Evolutionary conservation across 371 early-diverging fungal genomes (phyloP).

Genomic region (Mucor mucedo): DNA sequence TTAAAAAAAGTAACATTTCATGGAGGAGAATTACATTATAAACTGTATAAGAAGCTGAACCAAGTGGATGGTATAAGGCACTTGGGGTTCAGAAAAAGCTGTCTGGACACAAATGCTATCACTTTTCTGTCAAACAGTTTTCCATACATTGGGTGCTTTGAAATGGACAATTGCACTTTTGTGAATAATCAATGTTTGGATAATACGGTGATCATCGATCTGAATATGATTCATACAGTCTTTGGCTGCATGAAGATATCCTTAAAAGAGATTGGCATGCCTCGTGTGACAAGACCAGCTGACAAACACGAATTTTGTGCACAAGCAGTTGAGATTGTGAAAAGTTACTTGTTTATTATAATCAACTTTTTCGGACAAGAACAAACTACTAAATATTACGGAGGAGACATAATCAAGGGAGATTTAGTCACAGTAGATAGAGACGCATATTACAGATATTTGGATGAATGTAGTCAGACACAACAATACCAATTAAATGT

Average conservation of each 20-base stretch:
- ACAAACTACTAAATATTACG: neutral
- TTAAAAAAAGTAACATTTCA: neutral
- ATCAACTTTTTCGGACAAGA: neutral
- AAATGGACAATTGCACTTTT: neutral
- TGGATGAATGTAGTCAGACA: neutral
- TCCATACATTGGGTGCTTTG: neutral
- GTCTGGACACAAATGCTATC: neutral
- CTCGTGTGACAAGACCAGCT: neutral
- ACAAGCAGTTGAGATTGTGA: neutral
- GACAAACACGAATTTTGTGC: neutral
- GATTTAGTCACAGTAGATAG: neutral
- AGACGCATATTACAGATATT: neutral
- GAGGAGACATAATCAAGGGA: neutral
- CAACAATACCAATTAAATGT: neutral
- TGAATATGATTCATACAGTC: neutral
- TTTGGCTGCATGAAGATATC: neutral
- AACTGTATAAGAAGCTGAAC: neutral
- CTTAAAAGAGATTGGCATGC: neutral
- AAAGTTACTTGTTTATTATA: neutral
- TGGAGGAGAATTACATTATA: neutral
- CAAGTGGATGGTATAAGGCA: neutral
- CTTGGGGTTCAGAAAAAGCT: neutral
- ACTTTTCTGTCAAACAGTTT: neutral
- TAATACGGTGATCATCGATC: too few species aligned
- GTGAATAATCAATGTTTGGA: neutral